Evolutionary conservation across 495 filamentous ascomycete species (phyloP).

Genomic region (Lindgomyces ingoldianus): DNA sequence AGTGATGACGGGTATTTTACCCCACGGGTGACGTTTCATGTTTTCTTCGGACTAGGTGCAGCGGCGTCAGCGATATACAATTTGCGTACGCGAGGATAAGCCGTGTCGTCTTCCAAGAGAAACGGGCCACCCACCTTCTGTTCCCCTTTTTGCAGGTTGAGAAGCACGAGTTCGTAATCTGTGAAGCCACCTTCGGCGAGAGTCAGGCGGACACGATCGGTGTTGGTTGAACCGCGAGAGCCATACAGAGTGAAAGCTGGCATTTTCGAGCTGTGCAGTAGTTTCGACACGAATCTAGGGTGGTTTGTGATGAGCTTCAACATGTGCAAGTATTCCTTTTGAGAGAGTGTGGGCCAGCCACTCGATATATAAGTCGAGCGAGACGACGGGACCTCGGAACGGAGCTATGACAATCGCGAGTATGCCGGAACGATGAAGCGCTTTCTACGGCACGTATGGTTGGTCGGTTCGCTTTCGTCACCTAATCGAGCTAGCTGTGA

Average conservation of each 20-base stretch:
- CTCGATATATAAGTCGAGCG: constrained; percentile 15
- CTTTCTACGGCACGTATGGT: too few species aligned
- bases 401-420: constrained; percentile 1
- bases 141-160: constrained; percentile 23
- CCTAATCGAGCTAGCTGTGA: constrained; percentile 18
- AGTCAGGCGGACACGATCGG: constrained; percentile 22
- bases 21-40: constrained; percentile 48
- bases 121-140: constrained; percentile 15
- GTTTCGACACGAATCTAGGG: constrained; percentile 12
- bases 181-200: constrained; percentile 29
- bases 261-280: constrained; percentile 26
- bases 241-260: constrained; percentile 25
- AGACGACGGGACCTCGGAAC: background rate
- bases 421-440: too few species aligned
- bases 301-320: constrained; percentile 19
- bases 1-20: constrained; percentile 44
- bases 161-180: constrained; percentile 19
- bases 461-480: constrained; percentile 21
- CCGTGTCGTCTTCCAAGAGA: background rate
- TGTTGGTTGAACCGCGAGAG: constrained; percentile 20
- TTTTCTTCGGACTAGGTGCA: constrained; percentile 41
- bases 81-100: background rate
- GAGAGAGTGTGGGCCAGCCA: constrained; percentile 17
- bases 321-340: constrained; percentile 6
- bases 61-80: constrained; percentile 9